Conservation (phyloP, 2,329 filamentous ascomycete species). For the Talaromyces verruculosus region DNA sequence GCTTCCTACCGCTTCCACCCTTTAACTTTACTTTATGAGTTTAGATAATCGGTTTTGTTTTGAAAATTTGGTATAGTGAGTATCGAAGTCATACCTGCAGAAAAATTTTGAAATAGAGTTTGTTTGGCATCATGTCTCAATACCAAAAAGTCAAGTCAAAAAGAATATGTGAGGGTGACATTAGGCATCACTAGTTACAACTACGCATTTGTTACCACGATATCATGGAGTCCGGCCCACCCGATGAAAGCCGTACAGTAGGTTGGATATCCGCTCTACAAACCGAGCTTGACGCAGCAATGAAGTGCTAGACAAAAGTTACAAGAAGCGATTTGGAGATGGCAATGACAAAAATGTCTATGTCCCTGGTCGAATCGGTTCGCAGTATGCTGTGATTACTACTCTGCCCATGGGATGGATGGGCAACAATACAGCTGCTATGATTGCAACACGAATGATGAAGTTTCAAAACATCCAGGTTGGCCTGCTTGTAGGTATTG, state of each 20-base stretch:
- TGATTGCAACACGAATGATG: not conserved
- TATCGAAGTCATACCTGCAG: too few relatives aligned
- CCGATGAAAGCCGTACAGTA: not conserved
- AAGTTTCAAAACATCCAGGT: not conserved
- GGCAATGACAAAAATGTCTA: not conserved
- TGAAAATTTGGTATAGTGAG: too few relatives aligned
- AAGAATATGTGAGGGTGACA: not conserved
- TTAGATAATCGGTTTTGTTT: too few relatives aligned
- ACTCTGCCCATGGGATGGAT: not conserved
- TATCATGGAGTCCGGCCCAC: not conserved
- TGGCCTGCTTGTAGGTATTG: not conserved
- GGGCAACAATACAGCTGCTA: not conserved
- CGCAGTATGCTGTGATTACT: not conserved
- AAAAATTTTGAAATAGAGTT: too few relatives aligned
- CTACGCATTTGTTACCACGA: not conserved
- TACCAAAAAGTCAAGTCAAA: too few relatives aligned
- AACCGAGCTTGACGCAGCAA: not conserved
- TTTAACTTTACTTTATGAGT: too few relatives aligned
- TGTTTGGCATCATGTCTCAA: too few relatives aligned
- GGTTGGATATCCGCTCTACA: not conserved
- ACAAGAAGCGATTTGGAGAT: not conserved
- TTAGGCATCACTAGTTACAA: not conserved
- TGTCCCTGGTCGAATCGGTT: not conserved
- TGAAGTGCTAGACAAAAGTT: not conserved
- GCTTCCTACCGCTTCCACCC: too few relatives aligned